Evolutionary conservation across 2,329 filamentous ascomycete genomes (phyloP).

Genomic region (Dactylellina drechsleri): DNA sequence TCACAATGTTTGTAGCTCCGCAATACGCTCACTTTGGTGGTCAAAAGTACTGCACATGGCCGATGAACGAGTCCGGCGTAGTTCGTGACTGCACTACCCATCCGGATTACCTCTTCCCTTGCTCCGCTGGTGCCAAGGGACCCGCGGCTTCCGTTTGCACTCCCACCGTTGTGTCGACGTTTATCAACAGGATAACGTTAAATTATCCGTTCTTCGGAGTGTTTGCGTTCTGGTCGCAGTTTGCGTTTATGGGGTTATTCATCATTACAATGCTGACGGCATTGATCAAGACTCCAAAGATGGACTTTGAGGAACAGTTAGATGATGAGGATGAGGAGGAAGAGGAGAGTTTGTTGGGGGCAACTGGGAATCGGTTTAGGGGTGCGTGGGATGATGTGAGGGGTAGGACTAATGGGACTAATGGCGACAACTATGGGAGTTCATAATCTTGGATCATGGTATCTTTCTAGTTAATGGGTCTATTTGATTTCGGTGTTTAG

Average conservation of each 20-base stretch:
- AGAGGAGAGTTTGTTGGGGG: conserved; percentile 82
- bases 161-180: conserved; percentile 87
- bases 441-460: neutral
- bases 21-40: conserved; percentile 95
- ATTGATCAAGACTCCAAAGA: conserved; percentile 79
- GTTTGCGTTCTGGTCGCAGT: conserved; percentile 96
- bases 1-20: conserved; percentile 93
- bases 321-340: conserved; percentile 93
- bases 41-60: conserved; percentile 88
- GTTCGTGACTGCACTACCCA: conserved; percentile 78
- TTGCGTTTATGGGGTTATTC: conserved; percentile 86
- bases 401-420: conserved; percentile 61
- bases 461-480: no score
- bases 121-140: conserved; percentile 79
- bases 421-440: conserved; percentile 7
- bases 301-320: conserved; percentile 84
- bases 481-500: no score
- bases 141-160: conserved; percentile 86
- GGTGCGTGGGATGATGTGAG: conserved; percentile 91
- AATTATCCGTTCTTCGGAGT: conserved; percentile 96
- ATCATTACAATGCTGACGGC: conserved; percentile 81
- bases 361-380: conserved; percentile 81
- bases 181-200: conserved; percentile 89
- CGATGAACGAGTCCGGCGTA: conserved; percentile 68
- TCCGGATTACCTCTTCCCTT: conserved; percentile 78